Evolutionary conservation across 1,284 basidiomycete species (phyloP), one percentile per base, ranked within the genome.

Genomic region (Cerrena zonata): DNA sequence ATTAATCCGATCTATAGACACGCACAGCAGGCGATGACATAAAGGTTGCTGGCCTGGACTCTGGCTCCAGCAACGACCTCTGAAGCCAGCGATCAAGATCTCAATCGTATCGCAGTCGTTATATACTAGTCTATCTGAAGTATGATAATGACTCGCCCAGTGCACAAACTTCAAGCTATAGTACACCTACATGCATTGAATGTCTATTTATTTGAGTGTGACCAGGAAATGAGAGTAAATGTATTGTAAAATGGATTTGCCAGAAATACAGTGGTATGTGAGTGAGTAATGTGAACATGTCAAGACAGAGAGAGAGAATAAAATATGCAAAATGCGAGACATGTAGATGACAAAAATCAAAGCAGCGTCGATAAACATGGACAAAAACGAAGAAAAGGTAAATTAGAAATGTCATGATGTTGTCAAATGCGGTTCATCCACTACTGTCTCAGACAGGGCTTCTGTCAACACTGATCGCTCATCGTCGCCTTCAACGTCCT

Each of bases 341-440:
- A 15, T 34, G 15, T 34, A 34, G 30, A 34, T 34, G 30, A 34
- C 30, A 34, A 34, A 34, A 34, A 34, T 34, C 30, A 34, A 7
- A 34, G 30, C 30, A 34, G 15, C 15, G 30, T 34, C 30, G 30
- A 34, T 7, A 34, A 34, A 34, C 30, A 34, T 34, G 7, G 15
- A 15, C 7, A 22, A 45, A 45, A 45, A 45, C 44, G 25, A 45
- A 27, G 26, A 45, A 34, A n/a, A n/a, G n/a, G n/a, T n/a, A 7
- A 22, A 27, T 25, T 45, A 45, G 44, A 26, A 34, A 23, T 45
- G 44, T 45, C 44, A 34, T 45, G 25, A 45, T 22, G n/a, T n/a
- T n/a, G n/a, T n/a, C n/a, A n/a, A n/a, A n/a, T 10, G 4, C 44
- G 24, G 30, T 26, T 45, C 44, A 10, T 45, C 30, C 24, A 30